These are phyloP conservation scores for Sporothrix sp. DNA, from an alignment of 2,329 filamentous ascomycete genomes.

Conservation along the genomic window DNA sequence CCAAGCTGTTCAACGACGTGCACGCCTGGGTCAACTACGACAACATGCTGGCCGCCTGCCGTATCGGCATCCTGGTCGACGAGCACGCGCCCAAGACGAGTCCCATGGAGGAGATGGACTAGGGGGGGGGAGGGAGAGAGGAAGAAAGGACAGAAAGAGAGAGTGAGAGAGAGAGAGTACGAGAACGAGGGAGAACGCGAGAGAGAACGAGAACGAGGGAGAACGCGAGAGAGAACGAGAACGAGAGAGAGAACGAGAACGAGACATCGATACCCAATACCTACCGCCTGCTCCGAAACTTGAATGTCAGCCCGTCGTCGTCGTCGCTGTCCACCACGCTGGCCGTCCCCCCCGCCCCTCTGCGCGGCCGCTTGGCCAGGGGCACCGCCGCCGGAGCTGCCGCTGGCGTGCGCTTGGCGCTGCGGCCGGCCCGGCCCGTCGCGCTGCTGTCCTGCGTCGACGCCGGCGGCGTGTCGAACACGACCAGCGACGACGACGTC, in stretches of 20 bases:
- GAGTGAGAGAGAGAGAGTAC: not conserved
- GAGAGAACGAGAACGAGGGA: not conserved
- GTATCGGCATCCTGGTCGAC: conserved; percentile 53
- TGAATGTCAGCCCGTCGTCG: conserved; percentile 48
- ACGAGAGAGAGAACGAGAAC: not conserved
- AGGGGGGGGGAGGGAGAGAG: not conserved
- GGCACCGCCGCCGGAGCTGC: conserved; percentile 17
- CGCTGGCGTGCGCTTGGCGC: conserved; percentile 18
- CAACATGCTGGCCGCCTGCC: conserved; percentile 54
- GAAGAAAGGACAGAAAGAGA: not conserved
- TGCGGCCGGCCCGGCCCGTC: conserved; percentile 15
- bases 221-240: not conserved
- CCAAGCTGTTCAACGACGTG: conserved; percentile 53
- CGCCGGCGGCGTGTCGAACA: conserved; percentile 18
- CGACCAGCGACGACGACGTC: conserved; percentile 1
- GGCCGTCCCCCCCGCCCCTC: too few relatives aligned
- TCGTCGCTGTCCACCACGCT: conserved; percentile 24
- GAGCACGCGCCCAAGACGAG: conserved; percentile 33
- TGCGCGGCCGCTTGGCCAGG: conserved; percentile 15
- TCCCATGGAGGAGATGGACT: conserved; percentile 55
- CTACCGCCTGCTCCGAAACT: conserved; percentile 42
- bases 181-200: not conserved
- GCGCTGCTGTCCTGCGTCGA: conserved; percentile 19
- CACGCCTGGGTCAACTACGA: conserved; percentile 67
- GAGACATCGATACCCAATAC: not conserved